Conservation (phyloP, 768 basidiomycete genomes). For the Phylloporus arenicola region DNA sequence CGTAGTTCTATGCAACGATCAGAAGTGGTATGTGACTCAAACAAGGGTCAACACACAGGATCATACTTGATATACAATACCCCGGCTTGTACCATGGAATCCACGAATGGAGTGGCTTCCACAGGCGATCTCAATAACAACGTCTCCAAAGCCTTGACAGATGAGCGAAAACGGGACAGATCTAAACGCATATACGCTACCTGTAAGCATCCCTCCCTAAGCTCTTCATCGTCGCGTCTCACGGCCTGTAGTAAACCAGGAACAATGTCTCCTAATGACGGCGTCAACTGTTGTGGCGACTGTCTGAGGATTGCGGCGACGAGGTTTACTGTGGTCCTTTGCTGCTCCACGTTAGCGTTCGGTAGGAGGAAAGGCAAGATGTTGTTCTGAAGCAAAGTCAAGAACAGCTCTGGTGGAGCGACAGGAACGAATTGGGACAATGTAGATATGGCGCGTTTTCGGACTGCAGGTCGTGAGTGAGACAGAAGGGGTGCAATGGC, state of each 20-base stretch:
- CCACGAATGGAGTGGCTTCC: constrained; percentile 72
- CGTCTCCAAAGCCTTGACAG: constrained; percentile 66
- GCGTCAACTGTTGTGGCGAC: constrained; percentile 61
- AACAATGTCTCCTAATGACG: constrained; percentile 56
- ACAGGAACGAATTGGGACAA: constrained; percentile 79
- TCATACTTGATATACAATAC: constrained; percentile 86
- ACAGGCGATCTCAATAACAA: constrained; percentile 78
- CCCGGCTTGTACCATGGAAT: constrained; percentile 63
- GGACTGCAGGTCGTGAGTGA: constrained; percentile 78
- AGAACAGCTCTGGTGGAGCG: constrained; percentile 58
- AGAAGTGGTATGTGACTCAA: neutral
- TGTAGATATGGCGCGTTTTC: constrained; percentile 88
- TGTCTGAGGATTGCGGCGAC: constrained; percentile 75
- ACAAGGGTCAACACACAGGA: constrained; percentile 48
- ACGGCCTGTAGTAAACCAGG: constrained; percentile 67
- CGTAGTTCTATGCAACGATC: constrained; percentile 61
- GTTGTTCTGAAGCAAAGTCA: constrained; percentile 50
- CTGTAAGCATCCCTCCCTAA: constrained; percentile 76
- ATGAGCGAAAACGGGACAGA: constrained; percentile 3
- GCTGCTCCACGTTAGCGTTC: constrained; percentile 55
- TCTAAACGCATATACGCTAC: constrained; percentile 29
- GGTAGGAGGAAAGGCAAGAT: constrained; percentile 56
- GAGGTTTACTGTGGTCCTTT: constrained; percentile 74
- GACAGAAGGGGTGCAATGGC: constrained; percentile 67
- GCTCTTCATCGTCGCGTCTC: constrained; percentile 75